These are phyloP conservation scores for Psilocybe azurescens DNA, from an alignment of 768 basidiomycete genomes.

Conservation along the genomic window DNA sequence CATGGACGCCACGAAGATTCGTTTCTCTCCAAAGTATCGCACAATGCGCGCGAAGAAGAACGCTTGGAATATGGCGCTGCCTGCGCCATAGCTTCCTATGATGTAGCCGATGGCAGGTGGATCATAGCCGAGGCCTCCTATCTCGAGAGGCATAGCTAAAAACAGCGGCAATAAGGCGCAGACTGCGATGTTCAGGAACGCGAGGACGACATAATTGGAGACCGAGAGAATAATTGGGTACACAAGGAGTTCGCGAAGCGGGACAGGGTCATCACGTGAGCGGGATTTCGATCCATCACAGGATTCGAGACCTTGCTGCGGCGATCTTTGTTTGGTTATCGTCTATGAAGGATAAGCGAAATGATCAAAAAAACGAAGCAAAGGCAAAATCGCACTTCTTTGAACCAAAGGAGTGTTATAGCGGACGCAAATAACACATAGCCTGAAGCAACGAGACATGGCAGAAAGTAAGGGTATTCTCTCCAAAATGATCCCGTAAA, in stretches of 20 bases:
- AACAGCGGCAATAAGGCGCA: constrained; percentile 69
- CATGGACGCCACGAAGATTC: constrained; percentile 44
- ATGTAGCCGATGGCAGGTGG: constrained; percentile 71
- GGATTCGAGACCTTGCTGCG: constrained; percentile 18
- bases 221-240: constrained; percentile 68
- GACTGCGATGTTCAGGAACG: constrained; percentile 62
- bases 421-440: constrained; percentile 40
- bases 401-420: constrained; percentile 41
- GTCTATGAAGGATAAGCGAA: constrained; percentile 28
- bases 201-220: constrained; percentile 71
- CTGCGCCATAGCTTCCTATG: constrained; percentile 44
- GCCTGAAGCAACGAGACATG: constrained; percentile 52
- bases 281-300: constrained; percentile 17
- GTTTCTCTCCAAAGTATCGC: constrained; percentile 46
- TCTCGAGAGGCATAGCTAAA: constrained; percentile 65
- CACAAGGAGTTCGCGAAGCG: constrained; percentile 47
- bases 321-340: constrained; percentile 26
- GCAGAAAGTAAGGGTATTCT: constrained; percentile 77
- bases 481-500: constrained; percentile 65
- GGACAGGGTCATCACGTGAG: constrained; percentile 35
- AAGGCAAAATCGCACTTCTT: constrained; percentile 41
- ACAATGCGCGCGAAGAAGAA: constrained; percentile 48
- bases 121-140: constrained; percentile 68
- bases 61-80: constrained; percentile 45
- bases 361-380: neutral